phyloP scores from a whole-genome alignment of 345 rosid genomes.

The Anacardium occidentale region DNA sequence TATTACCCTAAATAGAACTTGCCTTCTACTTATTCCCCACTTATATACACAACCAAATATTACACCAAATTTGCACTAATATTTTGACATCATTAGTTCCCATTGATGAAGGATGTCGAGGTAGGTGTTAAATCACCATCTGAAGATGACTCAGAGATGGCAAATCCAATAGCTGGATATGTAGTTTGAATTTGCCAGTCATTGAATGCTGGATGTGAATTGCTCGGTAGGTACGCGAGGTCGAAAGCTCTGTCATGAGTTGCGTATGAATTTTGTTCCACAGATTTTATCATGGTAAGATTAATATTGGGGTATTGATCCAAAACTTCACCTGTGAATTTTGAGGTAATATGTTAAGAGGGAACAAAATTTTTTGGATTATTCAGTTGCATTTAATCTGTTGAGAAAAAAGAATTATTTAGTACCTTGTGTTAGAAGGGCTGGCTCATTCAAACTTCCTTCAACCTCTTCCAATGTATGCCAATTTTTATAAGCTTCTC shows the following conservation, averaged over 20 bases:
- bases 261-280: constrained; percentile 30
- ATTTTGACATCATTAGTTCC: not conserved
- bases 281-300: constrained; percentile 27
- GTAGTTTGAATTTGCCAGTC: constrained; percentile 30
- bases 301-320: constrained; percentile 39
- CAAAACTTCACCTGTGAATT: constrained; percentile 38
- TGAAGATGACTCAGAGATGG: constrained; percentile 42
- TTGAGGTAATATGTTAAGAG: not conserved
- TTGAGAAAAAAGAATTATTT: not conserved
- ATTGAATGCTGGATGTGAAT: not conserved
- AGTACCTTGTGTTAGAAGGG: constrained; percentile 61
- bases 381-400: no score
- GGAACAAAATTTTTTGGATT: not conserved
- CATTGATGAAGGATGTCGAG: constrained; percentile 31
- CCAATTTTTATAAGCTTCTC: constrained; percentile 61
- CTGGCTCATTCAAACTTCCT: constrained; percentile 36
- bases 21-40: not conserved
- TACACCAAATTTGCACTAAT: no score
- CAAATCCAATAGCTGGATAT: constrained; percentile 22
- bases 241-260: constrained; percentile 20
- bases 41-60: not conserved
- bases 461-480: constrained; percentile 43
- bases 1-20: not conserved
- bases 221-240: constrained; percentile 25
- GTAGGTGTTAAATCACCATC: constrained; percentile 37